Percentiles rank a stretch among this genome's conserved stretches.
These are phyloP conservation scores for Monosporascus sp. DNA, from an alignment of 2,329 filamentous ascomycete species.

Conservation along the genomic window DNA sequence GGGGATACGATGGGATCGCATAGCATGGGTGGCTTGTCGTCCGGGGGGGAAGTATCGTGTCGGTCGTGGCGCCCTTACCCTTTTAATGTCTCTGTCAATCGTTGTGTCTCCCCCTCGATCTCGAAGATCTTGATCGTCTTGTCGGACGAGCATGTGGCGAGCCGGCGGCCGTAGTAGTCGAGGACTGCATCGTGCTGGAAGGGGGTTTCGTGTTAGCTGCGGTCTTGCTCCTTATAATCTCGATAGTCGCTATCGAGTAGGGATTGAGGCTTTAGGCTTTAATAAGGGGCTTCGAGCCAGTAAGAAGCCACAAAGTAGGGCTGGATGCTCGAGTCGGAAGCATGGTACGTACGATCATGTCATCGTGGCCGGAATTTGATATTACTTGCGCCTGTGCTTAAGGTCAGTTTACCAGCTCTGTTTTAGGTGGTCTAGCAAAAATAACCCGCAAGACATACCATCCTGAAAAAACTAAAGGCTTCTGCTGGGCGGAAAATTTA, in stretches of 20 bases:
- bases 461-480: no score
- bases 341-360: conserved; percentile 79
- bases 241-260: background rate
- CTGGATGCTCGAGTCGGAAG: background rate
- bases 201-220: conserved; percentile 12
- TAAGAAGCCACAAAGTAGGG: no score
- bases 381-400: conserved; percentile 59
- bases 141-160: conserved; percentile 96
- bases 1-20: background rate
- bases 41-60: background rate
- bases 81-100: conserved; percentile 87
- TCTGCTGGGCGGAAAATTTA: no score
- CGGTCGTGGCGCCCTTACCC: conserved; percentile 52
- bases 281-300: no score
- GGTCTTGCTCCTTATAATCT: conserved; percentile 6
- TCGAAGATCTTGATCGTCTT: conserved; percentile 99
- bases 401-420: conserved; percentile 5
- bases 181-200: conserved; percentile 89
- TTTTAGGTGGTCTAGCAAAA: background rate
- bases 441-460: no score
- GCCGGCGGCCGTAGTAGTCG: conserved; percentile 94
- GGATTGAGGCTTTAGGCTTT: no score
- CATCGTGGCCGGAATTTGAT: conserved; percentile 86
- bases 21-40: background rate
- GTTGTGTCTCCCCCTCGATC: conserved; percentile 87